phyloP scores from a whole-genome alignment of 2,329 filamentous ascomycete genomes.

The Rhytidhysteron rufulum region DNA sequence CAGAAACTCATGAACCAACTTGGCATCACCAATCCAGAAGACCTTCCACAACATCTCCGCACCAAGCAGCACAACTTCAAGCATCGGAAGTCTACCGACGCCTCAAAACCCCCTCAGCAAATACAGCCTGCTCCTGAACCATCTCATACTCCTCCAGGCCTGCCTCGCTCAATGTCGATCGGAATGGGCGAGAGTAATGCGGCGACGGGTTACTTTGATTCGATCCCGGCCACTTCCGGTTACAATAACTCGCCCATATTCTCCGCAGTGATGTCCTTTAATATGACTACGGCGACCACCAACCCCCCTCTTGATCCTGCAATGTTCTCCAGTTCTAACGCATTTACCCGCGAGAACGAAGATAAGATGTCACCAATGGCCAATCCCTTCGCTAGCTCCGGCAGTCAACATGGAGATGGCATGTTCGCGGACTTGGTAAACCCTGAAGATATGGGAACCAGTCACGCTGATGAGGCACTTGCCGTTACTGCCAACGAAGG shows the following conservation, averaged over 20 bases:
- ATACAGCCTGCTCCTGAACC: conserved; percentile 33
- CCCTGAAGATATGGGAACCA: conserved; percentile 3
- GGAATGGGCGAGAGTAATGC: conserved; percentile 15
- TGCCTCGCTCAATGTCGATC: conserved; percentile 26
- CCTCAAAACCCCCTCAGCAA: conserved; percentile 22
- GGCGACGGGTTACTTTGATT: not conserved
- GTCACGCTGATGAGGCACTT: conserved; percentile 4
- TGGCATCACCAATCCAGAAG: conserved; percentile 84
- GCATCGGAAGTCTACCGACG: conserved; percentile 63
- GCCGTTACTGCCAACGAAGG: not conserved
- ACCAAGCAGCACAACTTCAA: conserved; percentile 55
- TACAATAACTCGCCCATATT: conserved; percentile 2
- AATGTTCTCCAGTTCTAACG: conserved; percentile 1
- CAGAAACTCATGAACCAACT: conserved; percentile 90
- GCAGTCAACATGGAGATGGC: conserved; percentile 3
- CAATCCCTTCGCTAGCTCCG: conserved; percentile 3
- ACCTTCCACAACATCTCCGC: conserved; percentile 77
- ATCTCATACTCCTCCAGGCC: conserved; percentile 35
- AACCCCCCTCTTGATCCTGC: conserved; percentile 3
- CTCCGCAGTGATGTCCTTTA: not conserved
- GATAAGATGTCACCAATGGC: not conserved
- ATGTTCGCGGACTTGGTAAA: conserved; percentile 3
- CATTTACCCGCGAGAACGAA: not conserved
- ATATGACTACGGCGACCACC: not conserved
- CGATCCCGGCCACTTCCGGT: not conserved